Conservation (phyloP, 257 asterid species). For the Salvia hispanica region DNA sequence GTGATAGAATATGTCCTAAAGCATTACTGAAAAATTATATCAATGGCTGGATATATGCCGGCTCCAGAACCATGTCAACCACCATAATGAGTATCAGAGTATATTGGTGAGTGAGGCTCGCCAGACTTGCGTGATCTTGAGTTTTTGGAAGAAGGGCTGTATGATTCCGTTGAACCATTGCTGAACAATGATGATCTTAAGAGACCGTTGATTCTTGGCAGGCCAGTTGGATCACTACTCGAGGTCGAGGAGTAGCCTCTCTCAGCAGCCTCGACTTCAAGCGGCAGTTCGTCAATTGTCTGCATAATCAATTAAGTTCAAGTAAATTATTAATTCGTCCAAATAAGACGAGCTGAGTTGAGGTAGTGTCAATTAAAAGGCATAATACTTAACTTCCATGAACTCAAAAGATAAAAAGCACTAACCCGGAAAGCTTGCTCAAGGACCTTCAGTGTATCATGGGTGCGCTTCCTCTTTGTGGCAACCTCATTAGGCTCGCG, state of each 20-base stretch:
- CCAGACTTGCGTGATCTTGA: constrained; percentile 66
- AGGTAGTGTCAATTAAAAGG: background rate
- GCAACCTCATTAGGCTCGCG: constrained; percentile 93
- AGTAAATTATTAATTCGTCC: background rate
- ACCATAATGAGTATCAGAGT: constrained; percentile 56
- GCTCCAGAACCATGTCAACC: constrained; percentile 45
- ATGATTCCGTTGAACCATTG: constrained; percentile 54
- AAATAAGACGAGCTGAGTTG: background rate
- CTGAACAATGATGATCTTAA: constrained; percentile 60
- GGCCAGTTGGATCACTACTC: constrained; percentile 67
- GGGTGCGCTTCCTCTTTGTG: constrained; percentile 76
- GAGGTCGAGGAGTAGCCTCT: constrained; percentile 73
- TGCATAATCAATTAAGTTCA: constrained; percentile 26
- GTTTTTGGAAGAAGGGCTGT: constrained; percentile 48
- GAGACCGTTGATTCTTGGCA: constrained; percentile 80
- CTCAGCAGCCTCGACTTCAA: constrained; percentile 81
- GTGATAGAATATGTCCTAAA: background rate
- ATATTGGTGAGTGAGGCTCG: constrained; percentile 58
- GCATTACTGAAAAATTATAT: constrained; percentile 17
- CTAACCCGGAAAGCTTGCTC: constrained; percentile 89
- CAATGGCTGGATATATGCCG: constrained; percentile 52
- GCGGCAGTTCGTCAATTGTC: constrained; percentile 88
- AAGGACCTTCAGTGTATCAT: constrained; percentile 75
- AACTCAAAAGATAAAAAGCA: constrained; percentile 20
- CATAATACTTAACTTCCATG: background rate